These are phyloP conservation scores for Endoconidiophora polonica DNA, from an alignment of 2,329 filamentous ascomycete genomes.

Conservation along the genomic window DNA sequence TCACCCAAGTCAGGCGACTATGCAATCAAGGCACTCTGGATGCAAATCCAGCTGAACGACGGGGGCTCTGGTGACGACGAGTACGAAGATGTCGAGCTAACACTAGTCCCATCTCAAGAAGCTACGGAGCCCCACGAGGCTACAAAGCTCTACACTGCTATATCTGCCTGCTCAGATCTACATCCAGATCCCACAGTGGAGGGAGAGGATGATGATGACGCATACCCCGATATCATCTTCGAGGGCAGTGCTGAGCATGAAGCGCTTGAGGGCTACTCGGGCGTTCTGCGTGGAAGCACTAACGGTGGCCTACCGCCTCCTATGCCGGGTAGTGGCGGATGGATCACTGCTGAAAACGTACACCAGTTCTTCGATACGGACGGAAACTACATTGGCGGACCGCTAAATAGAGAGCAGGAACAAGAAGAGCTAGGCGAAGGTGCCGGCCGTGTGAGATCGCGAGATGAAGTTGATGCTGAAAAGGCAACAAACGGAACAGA, in stretches of 20 bases:
- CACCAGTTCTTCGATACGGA: constrained; percentile 66
- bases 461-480: constrained; percentile 39
- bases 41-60: constrained; percentile 50
- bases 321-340: constrained; percentile 57
- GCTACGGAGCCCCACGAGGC: constrained; percentile 18
- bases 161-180: constrained; percentile 58
- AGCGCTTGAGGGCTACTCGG: constrained; percentile 38
- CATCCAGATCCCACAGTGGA: constrained; percentile 52
- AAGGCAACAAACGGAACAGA: constrained; percentile 29
- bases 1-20: constrained; percentile 22
- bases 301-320: constrained; percentile 43
- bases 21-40: constrained; percentile 38
- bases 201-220: constrained; percentile 39
- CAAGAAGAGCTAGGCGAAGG: constrained; percentile 45
- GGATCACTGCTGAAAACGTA: constrained; percentile 88
- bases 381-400: constrained; percentile 51
- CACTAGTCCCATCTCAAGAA: constrained; percentile 35
- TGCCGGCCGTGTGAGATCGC: constrained; percentile 38
- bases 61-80: constrained; percentile 35
- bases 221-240: constrained; percentile 29
- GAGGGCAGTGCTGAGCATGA: constrained; percentile 34
- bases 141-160: constrained; percentile 45
- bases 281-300: constrained; percentile 32
- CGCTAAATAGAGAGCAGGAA: constrained; percentile 26
- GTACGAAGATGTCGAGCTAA: constrained; percentile 53